Evolutionary conservation across 1,284 basidiomycete genomes (phyloP).

Genomic region (Boletus semigastroideus): DNA sequence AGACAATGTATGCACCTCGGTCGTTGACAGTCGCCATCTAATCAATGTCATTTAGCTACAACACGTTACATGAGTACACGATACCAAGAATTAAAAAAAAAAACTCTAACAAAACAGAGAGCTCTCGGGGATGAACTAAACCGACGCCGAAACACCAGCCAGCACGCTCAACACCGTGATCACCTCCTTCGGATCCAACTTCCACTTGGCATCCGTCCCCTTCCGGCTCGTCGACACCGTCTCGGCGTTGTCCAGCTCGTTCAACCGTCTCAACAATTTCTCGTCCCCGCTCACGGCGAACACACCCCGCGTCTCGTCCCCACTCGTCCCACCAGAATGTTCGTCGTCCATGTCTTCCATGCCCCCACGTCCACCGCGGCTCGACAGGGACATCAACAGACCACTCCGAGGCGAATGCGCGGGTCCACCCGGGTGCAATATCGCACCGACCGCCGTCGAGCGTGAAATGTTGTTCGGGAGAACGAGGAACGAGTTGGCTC

Average conservation of each 20-base stretch:
- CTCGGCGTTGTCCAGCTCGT: conserved; percentile 70
- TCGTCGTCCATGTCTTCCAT: neutral
- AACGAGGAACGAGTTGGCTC: conserved; percentile 76
- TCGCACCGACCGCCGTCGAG: conserved; percentile 74
- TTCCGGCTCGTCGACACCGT: conserved; percentile 66
- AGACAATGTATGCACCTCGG: too few species aligned
- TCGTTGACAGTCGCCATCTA: too few species aligned
- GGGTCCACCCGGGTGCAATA: conserved; percentile 68
- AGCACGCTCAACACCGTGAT: conserved; percentile 35
- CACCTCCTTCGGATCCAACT: conserved; percentile 47
- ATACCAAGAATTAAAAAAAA: neutral
- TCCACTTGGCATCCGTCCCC: conserved; percentile 78
- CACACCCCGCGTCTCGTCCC: conserved; percentile 57
- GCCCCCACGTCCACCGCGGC: neutral
- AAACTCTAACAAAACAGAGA: neutral
- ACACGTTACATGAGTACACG: neutral
- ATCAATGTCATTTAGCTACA: too few species aligned
- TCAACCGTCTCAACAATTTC: conserved; percentile 68
- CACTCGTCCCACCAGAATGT: conserved; percentile 2
- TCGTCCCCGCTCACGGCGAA: conserved; percentile 73
- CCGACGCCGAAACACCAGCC: neutral
- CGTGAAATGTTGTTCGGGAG: conserved; percentile 83
- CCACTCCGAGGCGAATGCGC: conserved; percentile 48
- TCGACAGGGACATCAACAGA: conserved; percentile 1
- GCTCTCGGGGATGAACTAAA: too few species aligned